phyloP scores from a whole-genome alignment of 2,329 filamentous ascomycete species.

The Davidsoniella neocaledoniae region DNA sequence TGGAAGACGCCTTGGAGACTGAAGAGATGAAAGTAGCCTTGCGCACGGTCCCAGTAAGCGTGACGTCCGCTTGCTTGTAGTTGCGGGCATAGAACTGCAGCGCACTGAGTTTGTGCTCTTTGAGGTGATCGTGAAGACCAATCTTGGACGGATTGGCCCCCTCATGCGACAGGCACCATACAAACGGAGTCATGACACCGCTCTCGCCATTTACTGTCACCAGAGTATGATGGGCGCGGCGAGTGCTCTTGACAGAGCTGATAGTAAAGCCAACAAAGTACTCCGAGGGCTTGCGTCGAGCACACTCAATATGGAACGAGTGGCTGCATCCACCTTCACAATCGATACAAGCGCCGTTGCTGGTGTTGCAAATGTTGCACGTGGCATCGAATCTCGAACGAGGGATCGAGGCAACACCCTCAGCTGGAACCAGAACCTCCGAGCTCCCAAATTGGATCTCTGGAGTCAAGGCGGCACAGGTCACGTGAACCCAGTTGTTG shows the following conservation, averaged over 20 bases:
- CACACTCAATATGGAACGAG: constrained; percentile 76
- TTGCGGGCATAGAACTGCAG: constrained; percentile 75
- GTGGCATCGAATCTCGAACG: constrained; percentile 53
- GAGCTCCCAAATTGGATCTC: constrained; percentile 88
- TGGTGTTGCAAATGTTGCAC: constrained; percentile 71
- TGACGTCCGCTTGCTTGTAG: constrained; percentile 87
- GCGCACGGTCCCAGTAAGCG: constrained; percentile 77
- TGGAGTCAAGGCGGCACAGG: constrained; percentile 78
- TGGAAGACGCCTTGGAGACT: constrained; percentile 22
- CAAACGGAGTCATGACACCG: constrained; percentile 65
- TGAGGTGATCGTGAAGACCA: constrained; percentile 5
- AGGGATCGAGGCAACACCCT: constrained; percentile 75
- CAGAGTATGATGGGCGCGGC: constrained; percentile 63
- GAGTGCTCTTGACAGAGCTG: constrained; percentile 72
- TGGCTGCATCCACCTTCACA: constrained; percentile 55
- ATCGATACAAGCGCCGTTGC: constrained; percentile 59
- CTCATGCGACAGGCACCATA: constrained; percentile 88
- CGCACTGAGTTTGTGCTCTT: constrained; percentile 40
- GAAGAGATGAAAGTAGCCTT: constrained; percentile 64
- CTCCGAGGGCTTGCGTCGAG: constrained; percentile 49
- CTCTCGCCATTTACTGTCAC: constrained; percentile 67
- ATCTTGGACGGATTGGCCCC: constrained; percentile 39
- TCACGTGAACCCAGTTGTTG: constrained; percentile 97
- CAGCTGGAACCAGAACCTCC: constrained; percentile 64
- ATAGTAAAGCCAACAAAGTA: constrained; percentile 84